Conservation (phyloP, 2,329 filamentous ascomycete genomes). For the Mycosphaerella sp. region DNA sequence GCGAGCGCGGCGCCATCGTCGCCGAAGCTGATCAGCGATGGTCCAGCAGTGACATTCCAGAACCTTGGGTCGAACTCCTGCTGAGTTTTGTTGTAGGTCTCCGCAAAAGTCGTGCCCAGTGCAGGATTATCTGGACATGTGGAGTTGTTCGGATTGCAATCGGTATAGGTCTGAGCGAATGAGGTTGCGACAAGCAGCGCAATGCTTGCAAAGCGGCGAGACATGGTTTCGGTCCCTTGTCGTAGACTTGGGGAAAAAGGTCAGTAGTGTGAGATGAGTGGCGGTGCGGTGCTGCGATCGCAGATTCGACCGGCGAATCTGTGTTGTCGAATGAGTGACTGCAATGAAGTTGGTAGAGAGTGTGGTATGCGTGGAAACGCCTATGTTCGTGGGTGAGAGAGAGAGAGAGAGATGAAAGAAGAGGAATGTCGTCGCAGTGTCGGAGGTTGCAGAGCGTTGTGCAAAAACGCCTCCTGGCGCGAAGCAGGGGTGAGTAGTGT, state of each 20-base stretch:
- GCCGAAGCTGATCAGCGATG: constrained; percentile 53
- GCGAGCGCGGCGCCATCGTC: constrained; percentile 59
- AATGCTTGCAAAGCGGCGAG: constrained; percentile 20
- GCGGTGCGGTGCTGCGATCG: constrained; percentile 4
- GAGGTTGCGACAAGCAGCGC: constrained; percentile 22
- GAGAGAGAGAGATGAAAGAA: background rate
- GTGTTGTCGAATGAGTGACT: constrained; percentile 14
- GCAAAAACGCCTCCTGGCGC: constrained; percentile 8
- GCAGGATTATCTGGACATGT: constrained; percentile 64
- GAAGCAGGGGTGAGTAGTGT: background rate
- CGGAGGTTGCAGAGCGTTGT: background rate
- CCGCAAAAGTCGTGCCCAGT: constrained; percentile 56
- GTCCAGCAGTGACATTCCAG: constrained; percentile 55
- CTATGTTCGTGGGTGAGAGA: background rate
- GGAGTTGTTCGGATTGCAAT: constrained; percentile 70
- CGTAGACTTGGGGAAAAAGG: background rate
- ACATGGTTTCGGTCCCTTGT: constrained; percentile 15
- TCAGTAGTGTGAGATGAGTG: background rate
- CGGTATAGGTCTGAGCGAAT: constrained; percentile 66
- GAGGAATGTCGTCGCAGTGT: background rate
- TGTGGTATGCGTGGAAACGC: background rate
- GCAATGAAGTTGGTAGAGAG: constrained; percentile 7
- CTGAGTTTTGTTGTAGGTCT: constrained; percentile 56
- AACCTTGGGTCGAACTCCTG: constrained; percentile 40
- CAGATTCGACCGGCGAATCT: constrained; percentile 15